Base-by-base conservation (phyloP, 139 green algal genomes). In the Zygnema circumcarinatum region DNA sequence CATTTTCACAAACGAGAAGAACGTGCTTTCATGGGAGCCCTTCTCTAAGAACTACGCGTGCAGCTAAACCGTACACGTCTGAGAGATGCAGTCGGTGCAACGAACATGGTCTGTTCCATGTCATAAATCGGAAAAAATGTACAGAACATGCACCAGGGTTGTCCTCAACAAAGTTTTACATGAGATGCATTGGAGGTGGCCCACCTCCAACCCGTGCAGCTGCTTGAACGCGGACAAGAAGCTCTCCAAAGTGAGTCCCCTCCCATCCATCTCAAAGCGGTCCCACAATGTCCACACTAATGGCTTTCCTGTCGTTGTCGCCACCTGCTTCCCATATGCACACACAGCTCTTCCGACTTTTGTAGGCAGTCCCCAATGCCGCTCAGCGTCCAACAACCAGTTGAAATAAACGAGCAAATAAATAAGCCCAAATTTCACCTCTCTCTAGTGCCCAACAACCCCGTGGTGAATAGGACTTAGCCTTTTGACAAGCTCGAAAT, bases 261-360 rank as follows among this genome's bases (percentile, higher is more conserved):
- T 1, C 1, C 47, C 86, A 53, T 88, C 79, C 81, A 90, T 88
- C 2, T 89, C 74, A 79, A 90, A 89, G 2, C 86, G 52, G 40
- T 90, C 86, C 86, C 86, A 90, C 1, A 90, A 73, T 36, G 81
- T 90, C 86, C 86, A 90, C 79, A 38, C 42, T 11, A 90, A 41
- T 22, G 84, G 40, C n/a, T n/a, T 31, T 3, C 84, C 84, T 2
- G 32, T 56, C 21, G 3, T 36, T 29, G 76, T 89, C 11, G 40
- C n/a, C 20, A 87, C 81, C 79, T 83, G 75, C 33, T 74, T 25
- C 3, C 75, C 33, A 35, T 20, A 79, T 54, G 16, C 22, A 16
- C 20, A 35, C 22, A 36, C 21, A n/a, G n/a, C n/a, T n/a, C n/a
- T n/a, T n/a, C n/a, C n/a, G n/a, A n/a, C n/a, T n/a, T n/a, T n/a